Base-by-base conservation (phyloP, 129 eudicot genomes). In the Calendula officinalis region DNA sequence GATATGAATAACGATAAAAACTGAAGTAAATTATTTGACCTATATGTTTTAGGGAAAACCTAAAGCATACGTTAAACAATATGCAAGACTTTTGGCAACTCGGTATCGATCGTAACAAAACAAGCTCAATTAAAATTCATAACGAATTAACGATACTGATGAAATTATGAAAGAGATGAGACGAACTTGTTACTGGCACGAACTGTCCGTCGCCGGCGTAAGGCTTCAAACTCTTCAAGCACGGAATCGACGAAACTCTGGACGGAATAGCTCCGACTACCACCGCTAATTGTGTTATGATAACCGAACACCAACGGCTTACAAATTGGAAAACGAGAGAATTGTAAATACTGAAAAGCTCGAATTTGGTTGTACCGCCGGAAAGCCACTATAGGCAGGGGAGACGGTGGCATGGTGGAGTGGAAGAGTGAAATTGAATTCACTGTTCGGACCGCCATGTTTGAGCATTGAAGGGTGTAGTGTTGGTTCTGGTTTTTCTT, bases 401-500 rank as follows among this genome's bases (percentile, higher is more conserved):
- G 78, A 7, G 81, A 77, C 10, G 82, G 68, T 45, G 72, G 62
- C 5, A 86, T 43, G 39, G 82, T 63, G 71, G 80, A 82, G 53
- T 87, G 84, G 73, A 86, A 14, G 44, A 83, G 49, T 43, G 75
- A 69, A 55, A 78, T 43, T 56, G 82, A 60, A 69, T 78, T 83
- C 38, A 73, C 68, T 6, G 86, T 78, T 44, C 95, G 89, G 73
- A 83, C 89, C 68, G 78, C 95, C 95, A 80, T 83, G 32, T 13
- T 62, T 62, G 51, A 64, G 69, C 60, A 46, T 16, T 11, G 37
- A 43, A 39, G 14, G 11, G 47, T 40, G 44, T 15, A 56, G 61
- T 37, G 41, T 35, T 69, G 58, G 64, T 32, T 68, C 47, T 11
- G 36, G 40, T 33, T 53, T 42, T 53, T 15, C 12, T 27, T 56